Base-by-base conservation (phyloP, 129 eudicot species). In the Logfia minima region DNA sequence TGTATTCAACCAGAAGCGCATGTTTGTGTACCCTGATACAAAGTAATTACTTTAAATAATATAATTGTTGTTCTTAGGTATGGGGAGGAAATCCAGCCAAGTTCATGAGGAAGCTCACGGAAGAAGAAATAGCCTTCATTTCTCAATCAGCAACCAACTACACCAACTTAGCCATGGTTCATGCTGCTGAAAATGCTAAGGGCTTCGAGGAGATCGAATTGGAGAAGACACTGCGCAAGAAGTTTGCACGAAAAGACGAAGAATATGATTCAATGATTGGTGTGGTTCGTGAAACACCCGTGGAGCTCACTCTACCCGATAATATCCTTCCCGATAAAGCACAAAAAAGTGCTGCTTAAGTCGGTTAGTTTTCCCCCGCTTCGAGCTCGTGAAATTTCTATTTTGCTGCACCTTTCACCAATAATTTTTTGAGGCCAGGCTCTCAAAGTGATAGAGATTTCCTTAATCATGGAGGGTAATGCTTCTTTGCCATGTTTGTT, bases 1-100 rank as follows among this genome's bases (percentile, higher is more conserved):
- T 18, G 61, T 1, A 66, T 28, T 29, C 16, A 45, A 51, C 76
- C 76, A 1, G 29, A 31, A 6, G 48, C 22, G 18, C 23, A 17
- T 26, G 0, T 66, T 2, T 17, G 6, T 65, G 45, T 13, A 3
- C 2, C 6, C 67, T 23, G 6, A 23, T n/a, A 61, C 7, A 24
- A 28, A 21, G 24, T 3, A 3, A 24, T 13, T 26, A 39, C 0
- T 24, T 58, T 16, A 39, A 18, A 0, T 51, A 37, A 35, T 43
- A 7, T 21, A 18, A 13, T 4, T 55, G 64, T 61, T 69, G 9
- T 58, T 32, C 34, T 43, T 83, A 95, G 99, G 94, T 95, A 8
- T 95, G 99, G 99, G 99, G 89, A 85, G 99, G 99, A 56, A 95
- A 92, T 77, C 99, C 99, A 8, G 96, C 99, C 26, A 89, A 86